Conservation (phyloP, 2,329 filamentous ascomycete species). For the Talaromyces sp. region DNA sequence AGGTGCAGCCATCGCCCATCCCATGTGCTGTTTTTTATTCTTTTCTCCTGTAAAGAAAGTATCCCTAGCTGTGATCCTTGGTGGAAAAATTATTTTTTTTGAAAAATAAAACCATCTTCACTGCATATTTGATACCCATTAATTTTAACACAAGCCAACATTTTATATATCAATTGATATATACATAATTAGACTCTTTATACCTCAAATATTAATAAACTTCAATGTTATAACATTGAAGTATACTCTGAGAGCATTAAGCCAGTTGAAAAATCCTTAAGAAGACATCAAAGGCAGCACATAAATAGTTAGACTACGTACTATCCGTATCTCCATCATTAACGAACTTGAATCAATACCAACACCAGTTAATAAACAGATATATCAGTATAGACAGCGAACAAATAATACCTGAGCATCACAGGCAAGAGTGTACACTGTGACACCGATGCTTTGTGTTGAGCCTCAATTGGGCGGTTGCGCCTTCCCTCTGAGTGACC, state of each 20-base stretch:
- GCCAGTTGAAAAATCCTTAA: not conserved
- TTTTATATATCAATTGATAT: not conserved
- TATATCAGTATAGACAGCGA: too few species aligned
- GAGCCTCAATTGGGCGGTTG: not conserved
- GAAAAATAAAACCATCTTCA: too few species aligned
- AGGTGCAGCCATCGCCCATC: not conserved
- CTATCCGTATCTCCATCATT: not conserved
- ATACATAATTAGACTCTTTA: too few species aligned
- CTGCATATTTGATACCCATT: too few species aligned
- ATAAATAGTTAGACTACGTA: not conserved
- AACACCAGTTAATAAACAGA: not conserved
- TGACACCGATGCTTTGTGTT: not conserved
- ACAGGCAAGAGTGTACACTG: not conserved
- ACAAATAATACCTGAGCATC: too few species aligned
- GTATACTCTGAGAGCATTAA: not conserved
- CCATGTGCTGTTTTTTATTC: not conserved
- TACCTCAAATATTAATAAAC: not conserved
- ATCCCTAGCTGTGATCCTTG: not conserved
- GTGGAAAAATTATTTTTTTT: not conserved
- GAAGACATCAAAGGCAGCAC: not conserved
- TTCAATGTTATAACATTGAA: not conserved
- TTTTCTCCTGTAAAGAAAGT: not conserved
- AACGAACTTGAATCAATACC: too few species aligned
- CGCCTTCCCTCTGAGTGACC: not conserved
- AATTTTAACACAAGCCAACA: not conserved